Evolutionary conservation across 2,329 filamentous ascomycete species (phyloP), one percentile per base, ranked within the genome.

Genomic region (Aspergillus sp.): DNA sequence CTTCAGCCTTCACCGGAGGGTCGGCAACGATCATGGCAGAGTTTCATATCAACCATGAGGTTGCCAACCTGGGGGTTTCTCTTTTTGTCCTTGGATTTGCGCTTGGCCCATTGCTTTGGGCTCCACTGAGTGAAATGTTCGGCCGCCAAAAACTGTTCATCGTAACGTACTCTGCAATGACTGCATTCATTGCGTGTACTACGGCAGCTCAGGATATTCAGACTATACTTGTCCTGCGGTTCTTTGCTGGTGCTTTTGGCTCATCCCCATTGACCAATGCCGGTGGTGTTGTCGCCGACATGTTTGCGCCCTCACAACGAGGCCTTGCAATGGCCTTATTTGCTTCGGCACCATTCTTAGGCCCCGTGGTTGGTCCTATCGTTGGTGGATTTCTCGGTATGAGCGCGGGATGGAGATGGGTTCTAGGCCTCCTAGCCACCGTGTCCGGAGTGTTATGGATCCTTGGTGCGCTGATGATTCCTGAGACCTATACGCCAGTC

Each of bases 341-440:
- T 67, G 85, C 88, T 3, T 81, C 86, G 13, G 86, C 87, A 7
- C 88, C 88, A 0, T 90, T 89, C 71, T 78, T 90, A 58, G 88
- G 88, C 0, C 86, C 88, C 0, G 83, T 75, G 56, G 84, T 78
- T 70, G 87, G 88, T 0, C 89, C 89, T 1, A 86, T 90, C 50
- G 83, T 84, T 5, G 86, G 86, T 62, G 88, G 88, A 2, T 91
- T 90, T 71, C 77, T 90, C 1, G 85, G 86, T 8, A 81, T 87
- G 71, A 79, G 81, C 2, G 82, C 81, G 8, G 88, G 87, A 13
- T 90, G 89, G 89, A 79, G 86, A 66, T 90, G 88, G 89, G 84
- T 90, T n/a, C 80, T 85, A 71, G 86, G 86, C 1, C 73, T 90
- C 52, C 81, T 87, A 70, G 81, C 84, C 51, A 84, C 86, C 62